Percentiles rank a stretch among this genome's conserved stretches.
These are phyloP conservation scores for Nothomitra cinnamomea DNA, from an alignment of 2,329 filamentous ascomycete species.

Conservation along the genomic window DNA sequence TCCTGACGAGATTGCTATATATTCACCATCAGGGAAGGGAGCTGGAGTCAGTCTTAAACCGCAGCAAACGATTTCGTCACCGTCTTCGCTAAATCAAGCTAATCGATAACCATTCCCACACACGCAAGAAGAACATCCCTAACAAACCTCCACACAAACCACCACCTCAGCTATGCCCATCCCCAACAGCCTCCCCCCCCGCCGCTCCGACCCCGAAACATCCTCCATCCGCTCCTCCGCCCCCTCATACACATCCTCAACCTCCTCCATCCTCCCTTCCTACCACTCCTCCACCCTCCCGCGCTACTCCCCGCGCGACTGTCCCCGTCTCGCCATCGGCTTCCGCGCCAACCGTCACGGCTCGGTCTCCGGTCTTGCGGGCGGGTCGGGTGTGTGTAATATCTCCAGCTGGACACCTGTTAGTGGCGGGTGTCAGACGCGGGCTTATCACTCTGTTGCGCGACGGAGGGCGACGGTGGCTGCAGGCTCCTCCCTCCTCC, in stretches of 20 bases:
- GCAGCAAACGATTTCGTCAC: too few relatives aligned
- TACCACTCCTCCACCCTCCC: conserved; percentile 26
- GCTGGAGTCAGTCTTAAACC: too few relatives aligned
- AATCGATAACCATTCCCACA: too few relatives aligned
- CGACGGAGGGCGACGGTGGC: conserved; percentile 13
- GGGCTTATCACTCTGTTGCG: conserved; percentile 14
- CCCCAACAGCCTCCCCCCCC: conserved; percentile 18
- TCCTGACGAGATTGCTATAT: too few relatives aligned
- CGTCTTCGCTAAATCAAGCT: too few relatives aligned
- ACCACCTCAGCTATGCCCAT: too few relatives aligned
- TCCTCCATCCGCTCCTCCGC: conserved; percentile 34
- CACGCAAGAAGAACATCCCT: too few relatives aligned
- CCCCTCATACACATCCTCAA: not conserved
- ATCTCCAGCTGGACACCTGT: conserved; percentile 6
- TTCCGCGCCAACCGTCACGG: not conserved
- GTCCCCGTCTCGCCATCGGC: not conserved
- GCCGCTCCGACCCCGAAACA: conserved; percentile 41
- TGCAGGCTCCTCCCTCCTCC: conserved; percentile 10
- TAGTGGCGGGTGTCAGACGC: conserved; percentile 4
- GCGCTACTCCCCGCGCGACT: not conserved
- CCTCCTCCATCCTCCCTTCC: conserved; percentile 49
- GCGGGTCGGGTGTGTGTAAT: conserved; percentile 4
- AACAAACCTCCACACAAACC: too few relatives aligned
- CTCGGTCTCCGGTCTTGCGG: not conserved
- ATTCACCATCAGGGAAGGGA: too few relatives aligned